Base-by-base conservation (phyloP, 495 filamentous ascomycete species). In the Pyronema omphalodes region DNA sequence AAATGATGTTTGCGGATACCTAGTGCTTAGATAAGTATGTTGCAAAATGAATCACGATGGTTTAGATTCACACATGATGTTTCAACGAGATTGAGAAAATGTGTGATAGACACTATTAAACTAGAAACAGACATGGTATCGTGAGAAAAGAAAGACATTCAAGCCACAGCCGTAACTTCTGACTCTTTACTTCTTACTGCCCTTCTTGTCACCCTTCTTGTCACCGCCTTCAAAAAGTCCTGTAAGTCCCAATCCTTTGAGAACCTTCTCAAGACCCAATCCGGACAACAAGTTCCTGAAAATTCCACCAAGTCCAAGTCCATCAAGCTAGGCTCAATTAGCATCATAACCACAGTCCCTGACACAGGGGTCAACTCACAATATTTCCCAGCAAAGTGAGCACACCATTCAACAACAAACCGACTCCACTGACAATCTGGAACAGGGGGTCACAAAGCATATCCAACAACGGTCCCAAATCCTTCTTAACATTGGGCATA, bases 381-480 rank as follows among this genome's bases (percentile, higher is more conserved):
- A 93, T 66, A 64, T 78, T 78, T 50, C 85, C 88, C 11, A 94
- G 84, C 6, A 95, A 73, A 2, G 77, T 78, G 3, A 95, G 70
- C 7, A 95, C 88, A 64, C 88, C 88, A 29, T 72, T 79, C 44
- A 95, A 69, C 52, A 95, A 68, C 52, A 95, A 69, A 8, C 88
- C 88, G 11, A 95, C 88, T 12, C 84, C 88, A 6, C 88, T 86
- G 54, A 95, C 74, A 67, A 94, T 94, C 74, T 94, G 88, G 76
- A 87, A 85, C 17, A 94, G 72, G 12, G 88, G 88, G 71, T 94
- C 78, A 1, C n/a, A 15, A 37, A 94, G 71, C 46, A 94, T 68
- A 37, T 73, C 81, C 84, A 87, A 87, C 34, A 94, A 78, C 1
- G 88, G 86, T 64, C 86, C 94, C 49, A 95, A 75, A 68, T 84